These are phyloP conservation scores for Didymosphaeria variabile DNA, from an alignment of 2,329 filamentous ascomycete genomes.

Conservation along the genomic window DNA sequence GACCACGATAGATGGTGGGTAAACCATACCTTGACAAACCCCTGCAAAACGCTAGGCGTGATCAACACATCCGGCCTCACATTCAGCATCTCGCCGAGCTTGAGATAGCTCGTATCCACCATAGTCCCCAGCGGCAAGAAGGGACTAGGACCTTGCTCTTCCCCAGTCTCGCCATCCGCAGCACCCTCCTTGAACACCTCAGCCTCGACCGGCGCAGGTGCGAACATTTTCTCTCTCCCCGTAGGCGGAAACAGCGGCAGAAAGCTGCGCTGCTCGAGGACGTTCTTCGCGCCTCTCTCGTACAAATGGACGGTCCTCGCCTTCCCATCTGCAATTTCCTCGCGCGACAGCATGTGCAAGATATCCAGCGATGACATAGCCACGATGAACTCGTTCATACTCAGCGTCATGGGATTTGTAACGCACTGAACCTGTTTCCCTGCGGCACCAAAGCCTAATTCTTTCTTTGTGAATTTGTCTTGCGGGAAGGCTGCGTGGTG, in stretches of 20 bases:
- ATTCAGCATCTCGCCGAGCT: slow-evolving; percentile 89
- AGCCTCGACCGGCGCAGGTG: slow-evolving; percentile 44
- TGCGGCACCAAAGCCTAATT: slow-evolving; percentile 73
- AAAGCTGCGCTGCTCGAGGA: slow-evolving; percentile 91
- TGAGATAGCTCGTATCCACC: slow-evolving; percentile 84
- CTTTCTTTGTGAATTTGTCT: slow-evolving; percentile 72
- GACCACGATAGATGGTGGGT: slow-evolving; percentile 8
- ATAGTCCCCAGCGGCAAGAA: slow-evolving; percentile 69
- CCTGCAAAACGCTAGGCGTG: slow-evolving; percentile 80
- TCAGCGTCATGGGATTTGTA: slow-evolving; percentile 89
- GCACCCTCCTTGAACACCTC: slow-evolving; percentile 65
- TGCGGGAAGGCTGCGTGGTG: slow-evolving; percentile 90
- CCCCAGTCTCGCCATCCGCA: slow-evolving; percentile 50
- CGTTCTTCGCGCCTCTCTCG: slow-evolving; percentile 75
- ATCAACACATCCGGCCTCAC: slow-evolving; percentile 86
- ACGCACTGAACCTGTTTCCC: slow-evolving; percentile 76
- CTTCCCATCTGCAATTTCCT: slow-evolving; percentile 71
- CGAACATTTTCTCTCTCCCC: slow-evolving; percentile 71
- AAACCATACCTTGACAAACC: slow-evolving; percentile 81
- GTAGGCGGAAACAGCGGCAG: slow-evolving; percentile 87
- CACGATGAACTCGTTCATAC: slow-evolving; percentile 85
- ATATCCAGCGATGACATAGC: slow-evolving; percentile 86
- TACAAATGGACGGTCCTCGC: slow-evolving; percentile 69
- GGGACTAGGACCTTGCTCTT: slow-evolving; percentile 48
- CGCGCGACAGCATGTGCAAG: slow-evolving; percentile 79